Percentiles rank a stretch among this genome's conserved stretches.
These are phyloP conservation scores for Leucosporidium yakuticum DNA, from an alignment of 768 basidiomycete species.

Conservation along the genomic window DNA sequence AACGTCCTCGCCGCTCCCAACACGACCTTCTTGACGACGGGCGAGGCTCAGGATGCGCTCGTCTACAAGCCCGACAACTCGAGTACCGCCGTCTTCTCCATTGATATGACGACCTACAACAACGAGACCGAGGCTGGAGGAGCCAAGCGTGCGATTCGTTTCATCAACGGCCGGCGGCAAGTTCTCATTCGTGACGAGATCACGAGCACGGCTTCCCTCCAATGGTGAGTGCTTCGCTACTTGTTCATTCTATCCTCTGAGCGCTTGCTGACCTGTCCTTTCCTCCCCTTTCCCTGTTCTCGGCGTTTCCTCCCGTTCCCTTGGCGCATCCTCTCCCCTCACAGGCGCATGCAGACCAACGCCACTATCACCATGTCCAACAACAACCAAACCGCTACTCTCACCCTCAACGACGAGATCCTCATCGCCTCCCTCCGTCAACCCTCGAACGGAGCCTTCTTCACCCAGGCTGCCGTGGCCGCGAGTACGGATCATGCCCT, in stretches of 20 bases:
- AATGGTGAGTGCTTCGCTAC: constrained; percentile 42
- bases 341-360: constrained; percentile 94
- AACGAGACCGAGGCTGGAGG: constrained; percentile 42
- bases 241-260: neutral
- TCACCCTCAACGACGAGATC: constrained; percentile 64
- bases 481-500: constrained; percentile 15
- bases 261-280: neutral
- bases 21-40: constrained; percentile 54
- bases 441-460: constrained; percentile 56
- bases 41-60: constrained; percentile 68
- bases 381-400: constrained; percentile 62
- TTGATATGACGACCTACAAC: constrained; percentile 57
- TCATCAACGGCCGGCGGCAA: constrained; percentile 75
- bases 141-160: constrained; percentile 77
- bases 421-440: constrained; percentile 61
- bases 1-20: constrained; percentile 63
- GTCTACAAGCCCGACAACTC: constrained; percentile 61
- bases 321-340: neutral
- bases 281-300: neutral
- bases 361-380: constrained; percentile 59
- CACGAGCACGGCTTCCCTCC: constrained; percentile 50
- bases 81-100: constrained; percentile 71
- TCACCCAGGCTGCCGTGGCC: constrained; percentile 49
- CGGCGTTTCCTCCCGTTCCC: constrained; percentile 20
- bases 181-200: constrained; percentile 92